Evolutionary conservation across 2,329 filamentous ascomycete species (phyloP), one percentile per base, ranked within the genome.

Genomic region (Tolypocladium sp.): DNA sequence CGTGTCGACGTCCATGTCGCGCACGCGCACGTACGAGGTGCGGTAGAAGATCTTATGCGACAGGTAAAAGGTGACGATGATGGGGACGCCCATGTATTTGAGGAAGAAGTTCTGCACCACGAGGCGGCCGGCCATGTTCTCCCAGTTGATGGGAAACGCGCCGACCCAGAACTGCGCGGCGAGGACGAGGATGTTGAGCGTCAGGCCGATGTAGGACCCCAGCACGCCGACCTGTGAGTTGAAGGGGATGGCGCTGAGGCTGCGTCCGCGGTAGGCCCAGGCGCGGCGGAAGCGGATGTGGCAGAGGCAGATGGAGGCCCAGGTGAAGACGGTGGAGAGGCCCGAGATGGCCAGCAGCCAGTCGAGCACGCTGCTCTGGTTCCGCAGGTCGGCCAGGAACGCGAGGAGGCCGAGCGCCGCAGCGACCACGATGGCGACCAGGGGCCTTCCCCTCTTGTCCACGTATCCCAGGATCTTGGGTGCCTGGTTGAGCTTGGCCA

Each of bases 261-360:
- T 80, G 70, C 87, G 88, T 52, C 89, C 89, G 62, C 87, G 83
- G 15, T 76, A 69, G 52, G 78, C 79, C 91, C 91, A 96, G n/a
- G 87, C 90, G 33, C 77, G 76, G 63, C 92, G 90, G 82, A 97
- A 97, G 59, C 92, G 91, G 69, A 97, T 95, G 74, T 97, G 92
- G 30, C 88, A 84, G n/a, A 95, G 76, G 72, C 91, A 96, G 71
- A 96, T 93, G 64, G 89, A 89, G 58, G 81, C 84, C 90, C 90
- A 92, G 6, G 88, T 92, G 76, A 92, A 90, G 69, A 91, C 82
- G 53, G 83, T 87, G 12, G 86, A 88, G 30, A 92, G 80, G 55
- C 86, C 89, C 1, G 87, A 90, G 55, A 91, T 80, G 60, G 89
- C 83, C 49, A 90, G 79, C 72, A 96, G 84, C 92, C 92, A 96